Percentiles rank a stretch among this genome's conserved stretches.
Conservation (phyloP, 2,329 filamentous ascomycete genomes). For the Neospermospora avenae region DNA sequence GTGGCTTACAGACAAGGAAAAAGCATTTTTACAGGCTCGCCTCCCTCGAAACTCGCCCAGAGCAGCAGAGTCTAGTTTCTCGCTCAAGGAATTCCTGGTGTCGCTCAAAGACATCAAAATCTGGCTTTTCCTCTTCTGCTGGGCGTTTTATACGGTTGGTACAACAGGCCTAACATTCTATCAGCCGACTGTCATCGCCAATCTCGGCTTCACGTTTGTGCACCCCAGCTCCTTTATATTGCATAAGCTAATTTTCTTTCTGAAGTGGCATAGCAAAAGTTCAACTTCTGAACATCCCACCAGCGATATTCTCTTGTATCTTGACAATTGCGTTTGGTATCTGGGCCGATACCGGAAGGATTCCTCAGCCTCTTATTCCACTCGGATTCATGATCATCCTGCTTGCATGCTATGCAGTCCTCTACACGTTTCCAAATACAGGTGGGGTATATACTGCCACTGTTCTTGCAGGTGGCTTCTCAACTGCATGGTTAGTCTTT, state of each 20-base stretch:
- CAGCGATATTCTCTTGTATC: slow-evolving; percentile 41
- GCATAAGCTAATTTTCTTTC: neutral
- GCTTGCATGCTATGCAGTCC: slow-evolving; percentile 43
- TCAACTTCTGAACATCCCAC: slow-evolving; percentile 49
- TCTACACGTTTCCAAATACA: slow-evolving; percentile 44
- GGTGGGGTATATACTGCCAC: slow-evolving; percentile 44
- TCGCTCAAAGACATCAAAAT: slow-evolving; percentile 41
- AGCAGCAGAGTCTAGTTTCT: slow-evolving; percentile 41
- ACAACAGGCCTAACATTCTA: slow-evolving; percentile 43
- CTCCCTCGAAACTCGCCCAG: slow-evolving; percentile 44
- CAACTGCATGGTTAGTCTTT: no score
- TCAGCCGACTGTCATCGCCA: slow-evolving; percentile 42
- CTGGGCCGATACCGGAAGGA: slow-evolving; percentile 41
- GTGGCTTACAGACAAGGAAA: slow-evolving; percentile 46
- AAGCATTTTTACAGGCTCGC: slow-evolving; percentile 46
- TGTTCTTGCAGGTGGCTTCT: no score
- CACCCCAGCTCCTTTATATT: neutral
- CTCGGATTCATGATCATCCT: slow-evolving; percentile 43
- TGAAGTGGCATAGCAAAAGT: slow-evolving; percentile 40
- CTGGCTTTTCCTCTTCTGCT: slow-evolving; percentile 46
- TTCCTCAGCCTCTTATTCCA: slow-evolving; percentile 44
- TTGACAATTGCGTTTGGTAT: slow-evolving; percentile 43
- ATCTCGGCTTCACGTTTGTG: slow-evolving; percentile 40
- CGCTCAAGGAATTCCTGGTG: slow-evolving; percentile 38
- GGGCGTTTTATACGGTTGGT: slow-evolving; percentile 44